Conservation (phyloP, 352 stramenopile genomes). For the Phytopythium vexans region DNA sequence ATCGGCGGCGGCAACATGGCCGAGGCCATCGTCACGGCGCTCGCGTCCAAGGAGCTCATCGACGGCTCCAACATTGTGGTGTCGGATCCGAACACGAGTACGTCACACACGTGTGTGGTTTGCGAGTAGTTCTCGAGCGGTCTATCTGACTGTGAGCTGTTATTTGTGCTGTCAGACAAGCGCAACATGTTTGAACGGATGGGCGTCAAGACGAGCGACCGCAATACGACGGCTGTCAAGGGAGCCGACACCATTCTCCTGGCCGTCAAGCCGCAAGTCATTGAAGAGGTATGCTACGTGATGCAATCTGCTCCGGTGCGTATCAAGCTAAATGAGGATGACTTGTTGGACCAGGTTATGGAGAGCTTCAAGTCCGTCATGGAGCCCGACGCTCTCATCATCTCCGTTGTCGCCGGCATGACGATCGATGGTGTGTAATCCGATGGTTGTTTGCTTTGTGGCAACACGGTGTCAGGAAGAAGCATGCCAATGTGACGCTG, state of each 20-base stretch:
- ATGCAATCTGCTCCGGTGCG: neutral
- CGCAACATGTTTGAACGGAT: conserved; percentile 58
- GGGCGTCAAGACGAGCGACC: conserved; percentile 55
- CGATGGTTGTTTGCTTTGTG: neutral
- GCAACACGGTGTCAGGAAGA: neutral
- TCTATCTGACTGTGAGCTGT: neutral
- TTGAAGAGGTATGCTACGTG: conserved; percentile 57
- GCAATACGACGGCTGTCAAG: conserved; percentile 57
- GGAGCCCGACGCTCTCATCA: conserved; percentile 55
- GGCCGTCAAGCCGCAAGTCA: conserved; percentile 94
- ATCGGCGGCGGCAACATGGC: conserved; percentile 90
- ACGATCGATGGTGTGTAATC: conserved; percentile 53
- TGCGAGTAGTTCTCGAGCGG: too few relatives aligned
- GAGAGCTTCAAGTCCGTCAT: conserved; percentile 57
- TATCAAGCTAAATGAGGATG: neutral
- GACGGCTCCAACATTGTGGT: conserved; percentile 70
- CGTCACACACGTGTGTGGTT: neutral
- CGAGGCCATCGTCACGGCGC: conserved; percentile 82
- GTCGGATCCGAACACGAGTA: conserved; percentile 68
- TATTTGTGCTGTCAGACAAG: conserved; percentile 26
- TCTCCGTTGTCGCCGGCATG: conserved; percentile 84
- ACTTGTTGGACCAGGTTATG: conserved; percentile 33
- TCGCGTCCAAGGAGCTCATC: conserved; percentile 69
- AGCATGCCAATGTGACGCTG: neutral
- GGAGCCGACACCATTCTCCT: conserved; percentile 91